Percentiles rank a stretch among this genome's conserved stretches.
These are phyloP conservation scores for Gaultheria prostrata DNA, from an alignment of 148 eudicot genomes.

Conservation along the genomic window DNA sequence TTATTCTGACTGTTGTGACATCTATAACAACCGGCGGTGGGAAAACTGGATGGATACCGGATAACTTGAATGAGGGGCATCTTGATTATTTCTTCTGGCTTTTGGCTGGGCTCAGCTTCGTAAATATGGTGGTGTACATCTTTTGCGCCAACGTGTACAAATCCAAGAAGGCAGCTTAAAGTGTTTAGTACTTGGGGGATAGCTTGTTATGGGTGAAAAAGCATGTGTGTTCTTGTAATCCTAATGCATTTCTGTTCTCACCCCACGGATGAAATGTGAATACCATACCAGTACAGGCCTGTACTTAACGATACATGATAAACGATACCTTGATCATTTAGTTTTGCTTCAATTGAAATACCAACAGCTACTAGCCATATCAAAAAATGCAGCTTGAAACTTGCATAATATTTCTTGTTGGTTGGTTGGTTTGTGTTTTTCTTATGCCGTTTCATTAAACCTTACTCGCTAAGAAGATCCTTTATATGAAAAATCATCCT, in stretches of 20 bases:
- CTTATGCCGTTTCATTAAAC: too few species aligned
- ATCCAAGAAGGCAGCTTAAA: conserved; percentile 34
- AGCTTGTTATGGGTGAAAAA: not conserved
- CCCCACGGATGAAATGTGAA: not conserved
- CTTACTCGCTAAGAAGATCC: too few species aligned
- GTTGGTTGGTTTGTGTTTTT: too few species aligned
- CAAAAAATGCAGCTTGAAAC: too few species aligned
- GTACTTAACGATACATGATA: too few species aligned
- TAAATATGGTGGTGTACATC: conserved; percentile 41
- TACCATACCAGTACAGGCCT: not conserved
- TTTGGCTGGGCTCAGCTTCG: conserved; percentile 46
- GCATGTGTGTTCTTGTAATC: not conserved
- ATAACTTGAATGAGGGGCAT: conserved; percentile 51
- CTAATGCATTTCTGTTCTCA: not conserved
- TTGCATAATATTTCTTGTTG: too few species aligned
- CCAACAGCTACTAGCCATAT: too few species aligned
- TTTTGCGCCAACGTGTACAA: conserved; percentile 44
- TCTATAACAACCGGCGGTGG: conserved; percentile 40
- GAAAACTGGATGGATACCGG: conserved; percentile 46
- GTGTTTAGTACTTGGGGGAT: not conserved
- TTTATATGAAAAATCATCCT: too few species aligned
- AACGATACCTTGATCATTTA: too few species aligned
- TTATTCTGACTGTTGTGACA: conserved; percentile 43
- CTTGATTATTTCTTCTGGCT: conserved; percentile 59
- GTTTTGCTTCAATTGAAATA: too few species aligned